phyloP scores from a whole-genome alignment of 1,284 basidiomycete genomes.

The Pseudozyma pruni region DNA sequence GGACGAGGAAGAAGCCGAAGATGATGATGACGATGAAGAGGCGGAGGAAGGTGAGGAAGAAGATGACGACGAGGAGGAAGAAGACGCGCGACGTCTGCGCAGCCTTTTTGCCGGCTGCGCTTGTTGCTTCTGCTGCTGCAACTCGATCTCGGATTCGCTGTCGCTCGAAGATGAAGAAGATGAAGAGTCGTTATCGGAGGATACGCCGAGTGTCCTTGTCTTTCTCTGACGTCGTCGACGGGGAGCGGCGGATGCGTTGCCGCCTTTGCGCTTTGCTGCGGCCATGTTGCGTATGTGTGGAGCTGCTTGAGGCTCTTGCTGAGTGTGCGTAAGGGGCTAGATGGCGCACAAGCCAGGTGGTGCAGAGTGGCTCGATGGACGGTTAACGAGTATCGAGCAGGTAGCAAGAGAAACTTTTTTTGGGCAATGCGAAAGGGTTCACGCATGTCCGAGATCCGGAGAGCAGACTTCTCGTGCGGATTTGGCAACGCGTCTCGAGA shows the following conservation, averaged over 20 bases:
- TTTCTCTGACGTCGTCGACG: conserved; percentile 37
- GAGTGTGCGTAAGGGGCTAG: not conserved
- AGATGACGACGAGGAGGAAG: conserved; percentile 5
- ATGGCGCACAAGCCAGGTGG: not conserved
- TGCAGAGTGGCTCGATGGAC: not conserved
- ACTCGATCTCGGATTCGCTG: conserved; percentile 12
- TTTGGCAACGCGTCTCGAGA: conserved; percentile 8
- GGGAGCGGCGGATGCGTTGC: conserved; percentile 9
- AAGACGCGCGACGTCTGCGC: not conserved
- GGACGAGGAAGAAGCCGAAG: conserved; percentile 4
- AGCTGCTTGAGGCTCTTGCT: too few species aligned
- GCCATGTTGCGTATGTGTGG: conserved; percentile 10
- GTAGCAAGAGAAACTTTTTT: conserved; percentile 4
- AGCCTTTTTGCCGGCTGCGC: not conserved
- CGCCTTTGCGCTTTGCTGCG: conserved; percentile 14
- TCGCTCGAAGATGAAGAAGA: conserved; percentile 23
- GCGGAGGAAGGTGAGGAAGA: conserved; percentile 1
- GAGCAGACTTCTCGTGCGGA: conserved; percentile 11
- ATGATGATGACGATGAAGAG: conserved; percentile 2
- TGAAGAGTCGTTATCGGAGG: conserved; percentile 27
- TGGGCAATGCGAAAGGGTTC: not conserved
- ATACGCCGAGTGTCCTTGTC: conserved; percentile 37
- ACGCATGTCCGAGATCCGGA: too few species aligned
- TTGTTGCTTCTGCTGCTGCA: not conserved
- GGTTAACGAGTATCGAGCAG: too few species aligned